A percentile compares a stretch with the other conserved stretches of the same genome.
These are phyloP conservation scores for Podila horticola DNA, from an alignment of 192 early-diverging fungal species.

Conservation along the genomic window DNA sequence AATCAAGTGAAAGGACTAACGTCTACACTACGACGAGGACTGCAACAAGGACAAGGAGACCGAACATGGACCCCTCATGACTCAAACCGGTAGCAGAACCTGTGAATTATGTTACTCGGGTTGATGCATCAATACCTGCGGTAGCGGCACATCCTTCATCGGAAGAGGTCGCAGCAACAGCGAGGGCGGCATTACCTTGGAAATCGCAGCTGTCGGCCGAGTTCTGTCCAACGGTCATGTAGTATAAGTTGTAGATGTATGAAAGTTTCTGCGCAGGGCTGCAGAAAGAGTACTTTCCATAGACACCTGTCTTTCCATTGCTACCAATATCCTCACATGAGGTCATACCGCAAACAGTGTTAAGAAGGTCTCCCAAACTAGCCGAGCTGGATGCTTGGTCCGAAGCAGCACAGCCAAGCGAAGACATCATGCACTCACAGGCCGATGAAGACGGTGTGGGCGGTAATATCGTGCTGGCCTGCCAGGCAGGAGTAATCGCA, in stretches of 20 bases:
- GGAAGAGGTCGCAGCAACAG: conserved; percentile 7
- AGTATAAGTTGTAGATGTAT: conserved; percentile 59
- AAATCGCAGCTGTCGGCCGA: conserved; percentile 42
- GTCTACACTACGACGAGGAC: not conserved
- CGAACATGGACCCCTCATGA: not conserved
- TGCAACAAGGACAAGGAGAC: not conserved
- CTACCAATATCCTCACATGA: conserved; percentile 56
- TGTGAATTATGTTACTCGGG: not conserved
- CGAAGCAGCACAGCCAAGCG: conserved; percentile 61
- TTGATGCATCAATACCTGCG: not conserved
- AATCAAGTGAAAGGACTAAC: not conserved
- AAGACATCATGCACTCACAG: conserved; percentile 74
- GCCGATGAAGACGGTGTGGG: conserved; percentile 69
- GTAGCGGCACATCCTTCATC: conserved; percentile 29
- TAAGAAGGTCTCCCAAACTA: conserved; percentile 46
- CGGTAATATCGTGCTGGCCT: conserved; percentile 62
- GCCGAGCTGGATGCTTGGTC: conserved; percentile 27
- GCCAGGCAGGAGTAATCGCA: conserved; percentile 58
- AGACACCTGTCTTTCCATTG: conserved; percentile 52
- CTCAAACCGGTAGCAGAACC: not conserved
- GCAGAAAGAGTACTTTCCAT: conserved; percentile 61
- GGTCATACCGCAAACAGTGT: conserved; percentile 55
- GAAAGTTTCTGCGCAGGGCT: conserved; percentile 52
- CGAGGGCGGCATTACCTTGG: conserved; percentile 43
- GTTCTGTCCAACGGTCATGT: conserved; percentile 34